A percentile compares a stretch with the other conserved stretches of the same genome.
phyloP scores from a whole-genome alignment of 257 asterid genomes.

The Mitragyna speciosa region DNA sequence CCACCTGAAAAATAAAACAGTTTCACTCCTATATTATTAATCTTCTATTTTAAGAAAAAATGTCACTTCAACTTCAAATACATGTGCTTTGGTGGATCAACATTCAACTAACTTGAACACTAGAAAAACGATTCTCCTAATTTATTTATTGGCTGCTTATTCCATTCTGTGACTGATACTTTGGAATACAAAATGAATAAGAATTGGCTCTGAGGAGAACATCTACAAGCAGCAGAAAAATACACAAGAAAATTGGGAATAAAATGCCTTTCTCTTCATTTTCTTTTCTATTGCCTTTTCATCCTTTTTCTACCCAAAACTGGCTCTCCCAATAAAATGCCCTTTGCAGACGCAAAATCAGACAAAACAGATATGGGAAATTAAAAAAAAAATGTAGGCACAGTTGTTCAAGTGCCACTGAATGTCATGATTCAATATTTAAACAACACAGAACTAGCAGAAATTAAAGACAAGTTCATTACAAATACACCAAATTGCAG shows the following conservation, averaged over 20 bases:
- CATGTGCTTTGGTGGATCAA: not conserved
- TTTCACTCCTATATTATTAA: not conserved
- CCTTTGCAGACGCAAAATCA: not conserved
- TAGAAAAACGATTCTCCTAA: not conserved
- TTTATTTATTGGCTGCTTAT: not conserved
- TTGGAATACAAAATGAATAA: not conserved
- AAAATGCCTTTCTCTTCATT: not conserved
- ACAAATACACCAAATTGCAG: not conserved
- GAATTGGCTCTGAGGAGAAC: not conserved
- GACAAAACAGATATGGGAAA: not conserved
- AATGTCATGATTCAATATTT: not conserved
- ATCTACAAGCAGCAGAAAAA: not conserved
- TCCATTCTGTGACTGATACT: not conserved
- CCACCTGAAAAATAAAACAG: conserved; percentile 55
- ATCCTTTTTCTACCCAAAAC: not conserved
- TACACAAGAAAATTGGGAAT: not conserved
- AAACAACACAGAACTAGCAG: not conserved
- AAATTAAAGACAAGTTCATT: not conserved
- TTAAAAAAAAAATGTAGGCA: not conserved
- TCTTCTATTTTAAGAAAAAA: not conserved
- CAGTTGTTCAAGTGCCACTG: not conserved
- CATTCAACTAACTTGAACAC: not conserved
- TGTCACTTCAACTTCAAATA: not conserved
- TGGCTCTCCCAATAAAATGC: not conserved
- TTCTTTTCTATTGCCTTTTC: not conserved